Conservation (phyloP, 331 rosid genomes). For the Cydonia oblonga region DNA sequence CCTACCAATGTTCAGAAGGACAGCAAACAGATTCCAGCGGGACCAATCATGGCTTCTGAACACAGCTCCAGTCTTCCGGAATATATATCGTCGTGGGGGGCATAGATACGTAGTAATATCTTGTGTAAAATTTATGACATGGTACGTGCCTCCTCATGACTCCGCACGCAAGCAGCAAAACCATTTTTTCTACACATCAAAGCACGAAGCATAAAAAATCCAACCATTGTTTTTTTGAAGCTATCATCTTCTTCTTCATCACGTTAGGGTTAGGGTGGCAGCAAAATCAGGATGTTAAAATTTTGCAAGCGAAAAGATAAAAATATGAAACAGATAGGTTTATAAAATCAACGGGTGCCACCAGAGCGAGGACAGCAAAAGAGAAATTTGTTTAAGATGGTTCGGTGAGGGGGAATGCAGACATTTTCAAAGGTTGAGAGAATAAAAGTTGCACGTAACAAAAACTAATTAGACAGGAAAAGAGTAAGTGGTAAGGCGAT, state of each 20-base stretch:
- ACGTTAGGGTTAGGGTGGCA: background rate
- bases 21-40: conserved; percentile 31
- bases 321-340: background rate
- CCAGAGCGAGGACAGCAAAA: background rate
- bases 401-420: background rate
- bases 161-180: conserved; percentile 67
- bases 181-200: conserved; percentile 67
- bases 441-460: background rate
- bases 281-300: background rate
- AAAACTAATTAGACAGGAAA: background rate
- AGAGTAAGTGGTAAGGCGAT: background rate
- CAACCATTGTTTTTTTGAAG: background rate
- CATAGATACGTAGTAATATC: conserved; percentile 3
- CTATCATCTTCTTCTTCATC: background rate
- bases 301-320: background rate
- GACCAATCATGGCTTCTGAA: conserved; percentile 38
- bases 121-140: background rate
- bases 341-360: background rate
- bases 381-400: background rate
- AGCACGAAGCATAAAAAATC: background rate
- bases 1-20: conserved; percentile 12
- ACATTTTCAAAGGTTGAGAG: background rate
- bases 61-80: conserved; percentile 48
- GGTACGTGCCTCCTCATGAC: conserved; percentile 34
- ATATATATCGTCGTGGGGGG: conserved; percentile 18